Conservation (phyloP, 2,329 filamentous ascomycete genomes). For the Arthrobotrys iridis region DNA sequence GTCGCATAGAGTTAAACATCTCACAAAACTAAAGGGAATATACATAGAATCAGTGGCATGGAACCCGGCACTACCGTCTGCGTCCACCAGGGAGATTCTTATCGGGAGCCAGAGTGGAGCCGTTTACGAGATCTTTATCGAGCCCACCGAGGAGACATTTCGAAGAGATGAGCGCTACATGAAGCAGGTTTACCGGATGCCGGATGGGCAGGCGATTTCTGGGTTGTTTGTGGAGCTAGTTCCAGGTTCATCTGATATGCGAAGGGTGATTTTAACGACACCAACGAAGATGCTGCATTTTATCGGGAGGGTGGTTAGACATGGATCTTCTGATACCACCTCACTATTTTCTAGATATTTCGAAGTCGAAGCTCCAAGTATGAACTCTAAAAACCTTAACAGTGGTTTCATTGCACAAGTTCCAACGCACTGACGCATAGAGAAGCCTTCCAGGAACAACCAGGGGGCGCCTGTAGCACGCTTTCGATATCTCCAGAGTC, state of each 20-base stretch:
- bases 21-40: conserved; percentile 85
- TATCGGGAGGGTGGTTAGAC: conserved; percentile 77
- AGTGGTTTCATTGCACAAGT: neutral
- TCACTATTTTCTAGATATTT: conserved; percentile 90
- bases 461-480: conserved; percentile 56
- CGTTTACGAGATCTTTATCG: conserved; percentile 93
- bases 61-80: conserved; percentile 92
- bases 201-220: conserved; percentile 79
- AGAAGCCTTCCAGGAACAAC: conserved; percentile 55
- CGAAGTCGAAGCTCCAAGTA: conserved; percentile 72
- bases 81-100: conserved; percentile 92
- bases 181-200: conserved; percentile 81
- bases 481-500: conserved; percentile 58
- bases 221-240: conserved; percentile 86
- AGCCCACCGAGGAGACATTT: conserved; percentile 94
- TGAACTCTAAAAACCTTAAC: neutral
- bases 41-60: conserved; percentile 89
- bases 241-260: conserved; percentile 73
- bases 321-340: conserved; percentile 78
- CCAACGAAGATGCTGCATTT: conserved; percentile 82
- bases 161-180: conserved; percentile 92
- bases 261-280: conserved; percentile 82
- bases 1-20: conserved; percentile 82
- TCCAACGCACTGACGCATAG: neutral
- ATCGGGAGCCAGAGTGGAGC: conserved; percentile 92